phyloP scores from a whole-genome alignment of 208 protist species.

The Balamuthia mandrillaris region DNA sequence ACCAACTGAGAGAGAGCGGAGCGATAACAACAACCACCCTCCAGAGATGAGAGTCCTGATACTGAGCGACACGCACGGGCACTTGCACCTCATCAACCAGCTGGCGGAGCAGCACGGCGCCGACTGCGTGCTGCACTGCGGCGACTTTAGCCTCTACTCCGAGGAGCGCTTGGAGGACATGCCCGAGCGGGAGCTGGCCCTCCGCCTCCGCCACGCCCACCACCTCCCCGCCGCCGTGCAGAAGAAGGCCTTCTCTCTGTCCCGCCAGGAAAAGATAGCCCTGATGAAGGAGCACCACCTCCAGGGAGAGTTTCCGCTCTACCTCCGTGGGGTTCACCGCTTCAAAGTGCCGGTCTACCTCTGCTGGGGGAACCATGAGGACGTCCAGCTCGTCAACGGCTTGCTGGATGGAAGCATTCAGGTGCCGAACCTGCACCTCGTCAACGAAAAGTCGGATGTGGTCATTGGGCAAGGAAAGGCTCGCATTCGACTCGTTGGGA shows the following conservation, averaged over 20 bases:
- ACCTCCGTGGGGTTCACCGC: not conserved
- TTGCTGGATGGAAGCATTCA: not conserved
- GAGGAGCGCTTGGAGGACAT: not conserved
- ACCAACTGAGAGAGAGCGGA: too few species aligned
- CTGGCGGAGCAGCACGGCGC: not conserved
- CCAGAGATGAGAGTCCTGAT: too few species aligned
- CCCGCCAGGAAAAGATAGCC: constrained; percentile 1
- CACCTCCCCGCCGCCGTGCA: not conserved
- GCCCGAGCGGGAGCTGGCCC: constrained; percentile 11
- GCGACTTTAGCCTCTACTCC: constrained; percentile 27
- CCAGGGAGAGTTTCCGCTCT: constrained; percentile 14
- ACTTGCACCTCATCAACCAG: constrained; percentile 27
- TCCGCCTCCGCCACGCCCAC: not conserved
- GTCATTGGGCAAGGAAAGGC: not conserved
- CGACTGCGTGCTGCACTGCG: constrained; percentile 13
- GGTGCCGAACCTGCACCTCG: not conserved
- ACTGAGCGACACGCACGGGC: constrained; percentile 11
- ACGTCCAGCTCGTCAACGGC: not conserved
- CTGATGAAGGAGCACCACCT: not conserved
- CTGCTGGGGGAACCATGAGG: constrained; percentile 10
- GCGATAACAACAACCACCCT: too few species aligned
- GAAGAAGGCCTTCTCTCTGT: constrained; percentile 28
- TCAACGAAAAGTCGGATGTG: constrained; percentile 5
- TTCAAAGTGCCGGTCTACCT: constrained; percentile 14
- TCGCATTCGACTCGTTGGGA: constrained; percentile 1